These are phyloP conservation scores for Fraxinus platypoda DNA, from an alignment of 305 asterid genomes.

Conservation along the genomic window DNA sequence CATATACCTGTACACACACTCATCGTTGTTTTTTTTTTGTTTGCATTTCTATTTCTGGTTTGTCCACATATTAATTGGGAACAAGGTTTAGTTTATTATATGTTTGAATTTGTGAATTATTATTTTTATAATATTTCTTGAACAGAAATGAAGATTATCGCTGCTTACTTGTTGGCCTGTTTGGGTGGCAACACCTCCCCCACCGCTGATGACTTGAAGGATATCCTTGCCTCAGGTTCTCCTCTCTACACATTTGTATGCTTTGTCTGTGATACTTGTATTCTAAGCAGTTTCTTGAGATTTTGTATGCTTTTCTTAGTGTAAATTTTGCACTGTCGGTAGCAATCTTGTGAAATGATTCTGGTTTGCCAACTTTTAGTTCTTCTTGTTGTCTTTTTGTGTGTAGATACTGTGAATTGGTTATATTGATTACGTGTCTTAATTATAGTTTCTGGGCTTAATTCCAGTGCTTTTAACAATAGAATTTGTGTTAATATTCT, in stretches of 20 bases:
- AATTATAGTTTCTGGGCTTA: background rate
- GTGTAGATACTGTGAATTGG: background rate
- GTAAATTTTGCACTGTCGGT: background rate
- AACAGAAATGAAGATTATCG: slow-evolving; percentile 25
- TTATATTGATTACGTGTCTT: background rate
- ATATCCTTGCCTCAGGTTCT: slow-evolving; percentile 17
- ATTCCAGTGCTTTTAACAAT: background rate
- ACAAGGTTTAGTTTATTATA: background rate
- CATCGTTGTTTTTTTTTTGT: background rate
- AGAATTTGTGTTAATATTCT: background rate
- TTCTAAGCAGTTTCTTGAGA: background rate
- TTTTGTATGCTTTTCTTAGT: background rate
- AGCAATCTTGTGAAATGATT: background rate
- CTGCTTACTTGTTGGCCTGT: slow-evolving; percentile 27
- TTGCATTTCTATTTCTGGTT: background rate
- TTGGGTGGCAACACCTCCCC: slow-evolving; percentile 28
- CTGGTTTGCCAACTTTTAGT: background rate
- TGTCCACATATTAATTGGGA: background rate
- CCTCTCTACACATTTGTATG: background rate
- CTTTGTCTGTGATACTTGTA: background rate
- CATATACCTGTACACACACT: background rate
- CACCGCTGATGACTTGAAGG: slow-evolving; percentile 21
- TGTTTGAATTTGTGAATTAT: background rate
- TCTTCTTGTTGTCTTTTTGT: background rate
- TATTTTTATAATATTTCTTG: background rate